phyloP scores from a whole-genome alignment of 1,139 yeast species.

The Taphrina wiesneri region DNA sequence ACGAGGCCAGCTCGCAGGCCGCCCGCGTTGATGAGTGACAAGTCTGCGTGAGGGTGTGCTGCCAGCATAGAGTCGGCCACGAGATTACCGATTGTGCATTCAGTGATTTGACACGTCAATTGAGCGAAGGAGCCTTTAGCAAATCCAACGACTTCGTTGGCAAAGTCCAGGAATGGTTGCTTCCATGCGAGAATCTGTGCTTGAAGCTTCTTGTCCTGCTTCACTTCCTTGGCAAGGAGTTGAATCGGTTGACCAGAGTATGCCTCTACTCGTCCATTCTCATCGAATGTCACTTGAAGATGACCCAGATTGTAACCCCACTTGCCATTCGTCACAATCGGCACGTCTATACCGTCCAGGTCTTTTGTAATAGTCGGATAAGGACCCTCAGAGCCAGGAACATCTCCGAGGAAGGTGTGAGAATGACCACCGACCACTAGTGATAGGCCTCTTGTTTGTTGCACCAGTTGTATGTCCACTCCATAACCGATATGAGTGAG shows the following conservation, averaged over 20 bases:
- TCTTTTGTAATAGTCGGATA: constrained; percentile 27
- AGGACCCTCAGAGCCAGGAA: constrained; percentile 27
- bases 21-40: constrained; percentile 28
- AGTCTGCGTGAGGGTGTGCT: constrained; percentile 20
- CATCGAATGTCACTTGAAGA: constrained; percentile 12
- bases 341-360: constrained; percentile 19
- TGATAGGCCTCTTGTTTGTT: constrained; percentile 13
- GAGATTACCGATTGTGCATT: constrained; percentile 28
- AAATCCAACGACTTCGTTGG: constrained; percentile 25
- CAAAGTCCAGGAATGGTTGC: constrained; percentile 22
- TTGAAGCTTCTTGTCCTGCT: constrained; percentile 7
- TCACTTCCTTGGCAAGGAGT: neutral
- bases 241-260: constrained; percentile 29
- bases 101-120: constrained; percentile 28
- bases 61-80: constrained; percentile 32
- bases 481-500: constrained; percentile 32
- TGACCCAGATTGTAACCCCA: constrained; percentile 32
- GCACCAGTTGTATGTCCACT: constrained; percentile 15
- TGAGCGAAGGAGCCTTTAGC: constrained; percentile 23
- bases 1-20: constrained; percentile 26
- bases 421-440: constrained; percentile 33
- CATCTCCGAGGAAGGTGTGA: constrained; percentile 26
- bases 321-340: constrained; percentile 29
- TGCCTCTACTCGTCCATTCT: constrained; percentile 9
- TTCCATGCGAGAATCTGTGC: constrained; percentile 15